phyloP scores from a whole-genome alignment of 164 flowering plant species.

The Umbellularia californica region DNA sequence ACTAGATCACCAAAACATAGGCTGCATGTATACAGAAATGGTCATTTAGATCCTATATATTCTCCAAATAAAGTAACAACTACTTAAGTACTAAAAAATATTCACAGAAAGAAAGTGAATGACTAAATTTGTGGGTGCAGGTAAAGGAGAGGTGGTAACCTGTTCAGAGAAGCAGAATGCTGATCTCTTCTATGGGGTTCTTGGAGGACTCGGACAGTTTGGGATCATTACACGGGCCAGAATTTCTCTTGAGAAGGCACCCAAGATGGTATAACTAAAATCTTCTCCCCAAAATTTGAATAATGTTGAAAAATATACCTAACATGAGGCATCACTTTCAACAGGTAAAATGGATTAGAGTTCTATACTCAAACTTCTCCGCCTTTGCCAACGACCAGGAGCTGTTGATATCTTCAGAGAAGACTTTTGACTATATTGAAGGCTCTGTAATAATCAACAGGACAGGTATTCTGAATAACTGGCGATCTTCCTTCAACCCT shows the following conservation, averaged over 20 bases:
- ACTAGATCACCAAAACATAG: not conserved
- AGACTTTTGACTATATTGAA: slow-evolving; percentile 80
- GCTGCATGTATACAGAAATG: not conserved
- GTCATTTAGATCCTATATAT: not conserved
- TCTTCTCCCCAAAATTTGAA: not conserved
- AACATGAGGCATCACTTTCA: not conserved
- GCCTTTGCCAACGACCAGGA: slow-evolving; percentile 76
- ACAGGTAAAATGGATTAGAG: slow-evolving; percentile 93
- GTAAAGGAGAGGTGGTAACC: slow-evolving; percentile 71
- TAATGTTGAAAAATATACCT: not conserved
- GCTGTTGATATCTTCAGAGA: slow-evolving; percentile 46
- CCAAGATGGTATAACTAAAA: slow-evolving; percentile 51
- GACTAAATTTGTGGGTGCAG: slow-evolving; percentile 37
- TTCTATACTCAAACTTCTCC: slow-evolving; percentile 68
- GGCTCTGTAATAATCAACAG: slow-evolving; percentile 81
- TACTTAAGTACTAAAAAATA: not conserved
- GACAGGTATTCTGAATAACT: slow-evolving; percentile 73
- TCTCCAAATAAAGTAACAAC: not conserved
- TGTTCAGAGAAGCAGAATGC: slow-evolving; percentile 65
- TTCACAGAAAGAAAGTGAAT: not conserved
- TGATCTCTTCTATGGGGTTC: slow-evolving; percentile 71
- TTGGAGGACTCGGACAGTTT: slow-evolving; percentile 94
- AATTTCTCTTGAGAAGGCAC: slow-evolving; percentile 79
- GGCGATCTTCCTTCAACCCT: slow-evolving; percentile 79
- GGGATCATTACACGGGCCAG: slow-evolving; percentile 85